These are phyloP conservation scores for Lentinula sp. DNA, from an alignment of 768 basidiomycete species.

Conservation along the genomic window DNA sequence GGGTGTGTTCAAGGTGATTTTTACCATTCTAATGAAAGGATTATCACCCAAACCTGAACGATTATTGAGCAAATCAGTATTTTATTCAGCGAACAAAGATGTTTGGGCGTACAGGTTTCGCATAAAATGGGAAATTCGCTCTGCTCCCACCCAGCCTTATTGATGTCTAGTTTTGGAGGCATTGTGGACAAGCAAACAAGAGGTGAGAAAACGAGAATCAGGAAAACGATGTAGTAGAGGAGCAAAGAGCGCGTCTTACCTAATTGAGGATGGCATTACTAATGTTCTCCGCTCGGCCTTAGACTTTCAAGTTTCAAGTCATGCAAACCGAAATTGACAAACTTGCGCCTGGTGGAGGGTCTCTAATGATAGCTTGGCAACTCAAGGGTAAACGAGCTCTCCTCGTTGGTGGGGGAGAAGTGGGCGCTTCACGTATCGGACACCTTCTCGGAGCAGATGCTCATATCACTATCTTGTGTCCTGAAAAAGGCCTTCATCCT, in stretches of 20 bases:
- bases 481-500: slow-evolving; percentile 56
- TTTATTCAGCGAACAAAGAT: neutral
- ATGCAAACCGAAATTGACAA: slow-evolving; percentile 6
- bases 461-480: slow-evolving; percentile 71
- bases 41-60: slow-evolving; percentile 74
- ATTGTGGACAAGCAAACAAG: slow-evolving; percentile 22
- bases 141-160: slow-evolving; percentile 93
- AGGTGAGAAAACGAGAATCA: neutral
- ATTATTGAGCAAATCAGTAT: neutral
- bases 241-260: slow-evolving; percentile 8
- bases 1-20: slow-evolving; percentile 15
- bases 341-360: slow-evolving; percentile 45
- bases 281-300: neutral
- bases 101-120: slow-evolving; percentile 68
- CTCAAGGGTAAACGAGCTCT: slow-evolving; percentile 79
- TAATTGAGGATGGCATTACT: neutral
- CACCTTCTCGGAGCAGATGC: slow-evolving; percentile 82
- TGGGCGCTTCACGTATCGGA: slow-evolving; percentile 84
- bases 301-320: neutral
- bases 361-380: slow-evolving; percentile 91
- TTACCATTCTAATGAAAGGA: slow-evolving; percentile 92
- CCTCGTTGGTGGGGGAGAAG: slow-evolving; percentile 90
- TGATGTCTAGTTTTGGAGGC: slow-evolving; percentile 86
- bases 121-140: slow-evolving; percentile 92
- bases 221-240: slow-evolving; percentile 5